Evolutionary conservation across 164 flowering plant species (phyloP), one percentile per base, ranked within the genome.

Genomic region (Magnolia changhungtana): DNA sequence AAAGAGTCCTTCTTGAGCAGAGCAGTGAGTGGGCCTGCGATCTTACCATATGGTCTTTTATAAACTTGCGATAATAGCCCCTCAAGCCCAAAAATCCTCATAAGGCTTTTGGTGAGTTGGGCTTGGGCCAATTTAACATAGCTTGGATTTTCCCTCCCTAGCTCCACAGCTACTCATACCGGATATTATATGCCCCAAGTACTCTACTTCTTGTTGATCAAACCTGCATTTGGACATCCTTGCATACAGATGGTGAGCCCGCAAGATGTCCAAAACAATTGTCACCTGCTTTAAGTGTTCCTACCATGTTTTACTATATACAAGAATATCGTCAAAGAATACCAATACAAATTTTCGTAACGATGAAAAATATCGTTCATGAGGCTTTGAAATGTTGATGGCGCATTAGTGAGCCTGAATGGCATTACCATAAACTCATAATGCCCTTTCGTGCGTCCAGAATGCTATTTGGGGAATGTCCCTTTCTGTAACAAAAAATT

Each of bases 401-500:
- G 74, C 1, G 31, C 74, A 52, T 71, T 52, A 10, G 74, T 71
- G 16, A 64, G 4, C 2, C 51, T 14, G 3, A 31, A 73, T 10
- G 75, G 50, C 74, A 71, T 71, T 8, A 52, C 63, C 27, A 71
- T 19, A 23, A 52, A 50, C 8, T 71, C 63, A 50, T 21, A 71
- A 21, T 71, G 74, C 3, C 74, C 14, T 6, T 20, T 27, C 1
- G 10, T 71, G 74, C 1, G 45, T 71, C 0, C 18, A 27, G 29
- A 52, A 71, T 0, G 74, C 16, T 2, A 19, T 71, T 9, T 71
- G 52, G 9, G 8, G 29, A 13, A 50, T 27, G 24, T 71, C 37
- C 4, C 1, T 1, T 16, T 19, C 19, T 2, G 19, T 0, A 31
- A 50, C 8, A 27, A 1, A 13, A 71, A 37, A 4, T 71, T 51